These are phyloP conservation scores for Saturnispora hagleri DNA, from an alignment of 805 yeast species.

Conservation along the genomic window DNA sequence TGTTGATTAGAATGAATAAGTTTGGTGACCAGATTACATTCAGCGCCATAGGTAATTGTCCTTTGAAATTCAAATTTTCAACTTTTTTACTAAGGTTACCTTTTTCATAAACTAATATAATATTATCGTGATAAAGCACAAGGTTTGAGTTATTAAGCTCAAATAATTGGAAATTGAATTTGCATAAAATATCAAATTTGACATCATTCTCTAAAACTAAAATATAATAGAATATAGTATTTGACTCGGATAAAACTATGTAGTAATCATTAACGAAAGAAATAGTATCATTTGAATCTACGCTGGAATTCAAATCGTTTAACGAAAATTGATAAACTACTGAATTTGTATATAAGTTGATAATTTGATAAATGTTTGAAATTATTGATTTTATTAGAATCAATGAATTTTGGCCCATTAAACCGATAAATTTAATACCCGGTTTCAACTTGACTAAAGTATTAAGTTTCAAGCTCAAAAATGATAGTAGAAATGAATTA, in stretches of 20 bases:
- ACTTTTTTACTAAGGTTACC: not conserved
- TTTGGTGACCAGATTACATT: not conserved
- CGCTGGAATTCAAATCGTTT: not conserved
- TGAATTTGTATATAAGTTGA: not conserved
- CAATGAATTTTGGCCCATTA: not conserved
- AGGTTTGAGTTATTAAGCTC: not conserved
- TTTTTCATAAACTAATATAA: not conserved
- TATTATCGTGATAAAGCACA: not conserved
- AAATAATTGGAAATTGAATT: not conserved
- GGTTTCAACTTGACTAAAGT: not conserved
- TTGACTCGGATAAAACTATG: not conserved
- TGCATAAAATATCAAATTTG: not conserved
- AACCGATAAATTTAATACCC: not conserved
- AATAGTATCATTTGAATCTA: not conserved
- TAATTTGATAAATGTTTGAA: not conserved
- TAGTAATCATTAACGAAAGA: not conserved
- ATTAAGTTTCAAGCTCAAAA: not conserved
- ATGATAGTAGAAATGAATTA: not conserved
- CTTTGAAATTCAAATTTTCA: not conserved
- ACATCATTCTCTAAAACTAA: not conserved
- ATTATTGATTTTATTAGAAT: not conserved
- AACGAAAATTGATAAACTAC: not conserved
- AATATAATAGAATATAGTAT: not conserved
- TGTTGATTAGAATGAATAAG: not conserved
- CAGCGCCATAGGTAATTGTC: not conserved